These are phyloP conservation scores for Knoxia roxburghii DNA, from an alignment of 257 asterid genomes.

Conservation along the genomic window DNA sequence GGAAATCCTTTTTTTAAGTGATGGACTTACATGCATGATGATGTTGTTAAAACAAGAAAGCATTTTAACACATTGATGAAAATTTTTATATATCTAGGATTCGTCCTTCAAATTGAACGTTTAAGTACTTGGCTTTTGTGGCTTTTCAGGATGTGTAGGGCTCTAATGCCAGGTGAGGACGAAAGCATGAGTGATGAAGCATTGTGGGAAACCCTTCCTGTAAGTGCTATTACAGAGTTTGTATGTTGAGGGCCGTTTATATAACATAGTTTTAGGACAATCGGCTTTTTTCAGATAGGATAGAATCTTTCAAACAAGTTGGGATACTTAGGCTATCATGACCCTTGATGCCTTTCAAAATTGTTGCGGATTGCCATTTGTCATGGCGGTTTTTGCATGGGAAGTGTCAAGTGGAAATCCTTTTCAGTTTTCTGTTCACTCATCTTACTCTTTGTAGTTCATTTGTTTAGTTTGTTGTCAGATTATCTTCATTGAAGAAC, in stretches of 20 bases:
- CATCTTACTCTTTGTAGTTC: background rate
- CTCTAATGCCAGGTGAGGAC: conserved; percentile 95
- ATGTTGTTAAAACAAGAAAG: background rate
- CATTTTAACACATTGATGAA: background rate
- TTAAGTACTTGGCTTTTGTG: background rate
- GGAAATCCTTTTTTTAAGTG: background rate
- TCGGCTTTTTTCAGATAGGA: background rate
- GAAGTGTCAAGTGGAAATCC: too few species aligned
- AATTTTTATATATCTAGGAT: too few species aligned
- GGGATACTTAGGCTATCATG: background rate
- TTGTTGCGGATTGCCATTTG: background rate
- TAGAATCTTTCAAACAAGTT: background rate
- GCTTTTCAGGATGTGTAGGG: conserved; percentile 76
- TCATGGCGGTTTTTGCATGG: background rate
- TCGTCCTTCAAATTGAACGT: background rate
- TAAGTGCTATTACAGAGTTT: conserved; percentile 33
- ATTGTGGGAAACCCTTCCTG: conserved; percentile 98
- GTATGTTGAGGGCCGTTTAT: background rate
- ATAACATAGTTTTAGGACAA: background rate
- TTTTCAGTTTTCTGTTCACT: background rate
- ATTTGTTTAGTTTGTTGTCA: background rate
- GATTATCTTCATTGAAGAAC: background rate
- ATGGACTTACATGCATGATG: background rate
- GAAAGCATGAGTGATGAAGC: conserved; percentile 87
- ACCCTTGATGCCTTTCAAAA: too few species aligned